Base-by-base conservation (phyloP, 208 protist genomes). In the Herpetomonas tarakana region DNA sequence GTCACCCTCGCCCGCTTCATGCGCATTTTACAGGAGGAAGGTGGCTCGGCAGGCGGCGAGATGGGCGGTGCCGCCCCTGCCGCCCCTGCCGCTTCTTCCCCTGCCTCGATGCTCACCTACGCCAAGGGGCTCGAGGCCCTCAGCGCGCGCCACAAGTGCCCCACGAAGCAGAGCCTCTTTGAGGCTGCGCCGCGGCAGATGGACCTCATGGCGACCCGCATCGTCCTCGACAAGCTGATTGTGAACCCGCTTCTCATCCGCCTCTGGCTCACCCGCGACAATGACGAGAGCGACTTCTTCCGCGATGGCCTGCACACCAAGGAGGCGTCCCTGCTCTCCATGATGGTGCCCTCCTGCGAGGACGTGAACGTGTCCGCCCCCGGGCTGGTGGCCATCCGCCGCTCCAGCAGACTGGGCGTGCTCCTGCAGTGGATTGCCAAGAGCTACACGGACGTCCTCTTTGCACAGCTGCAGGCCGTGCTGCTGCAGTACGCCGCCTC, bases 401-500 rank as follows among this genome's bases (percentile, higher is more conserved):
- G 83, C 45, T 52, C 58, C 1, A 77, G 78, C 47, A 78, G 78
- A 22, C 69, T 88, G 2, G 81, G 66, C 39, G 74, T 92, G 7
- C 71, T 92, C 16, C 19, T 78, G 41, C 69, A 91, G 74, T 92
- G 86, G 85, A 27, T 96, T 1, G 44, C 58, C n/a, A 76, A 85
- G 62, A 70, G 59, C 49, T 96, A 93, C 76, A 62, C 75, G n/a
- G 80, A 89, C 45, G 72, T 65, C 0, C 63, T 93, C 50, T 52
- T 88, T 14, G 41, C 78, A 2, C 86, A 91, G 67, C 62, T 93
- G 24, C 65, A 74, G 25, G 90, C 78, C 1, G 55, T 96, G 26
- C 35, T 91, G 44, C 72, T 93, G 58, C 90, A 96, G 67, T 96
- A 93, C 71, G 90, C 90, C 28, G 81, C 81, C 14, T 96, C 90